Base-by-base conservation (phyloP, 169 alveolate species). In the Theileria equi region DNA sequence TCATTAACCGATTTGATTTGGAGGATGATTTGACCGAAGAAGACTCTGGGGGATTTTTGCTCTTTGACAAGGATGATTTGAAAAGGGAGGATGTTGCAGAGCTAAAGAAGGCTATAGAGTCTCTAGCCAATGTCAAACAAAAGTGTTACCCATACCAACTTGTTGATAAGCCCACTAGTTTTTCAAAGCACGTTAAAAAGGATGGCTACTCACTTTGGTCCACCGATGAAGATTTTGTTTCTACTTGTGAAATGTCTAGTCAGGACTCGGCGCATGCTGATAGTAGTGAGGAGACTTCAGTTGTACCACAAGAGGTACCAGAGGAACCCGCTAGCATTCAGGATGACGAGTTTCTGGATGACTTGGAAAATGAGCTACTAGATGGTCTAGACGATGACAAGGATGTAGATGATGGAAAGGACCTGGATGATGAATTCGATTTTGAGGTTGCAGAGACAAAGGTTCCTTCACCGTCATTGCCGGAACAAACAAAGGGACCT, bases 391-490 rank as follows among this genome's bases (percentile, higher is more conserved):
- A 48, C 17, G 40, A 32, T 13, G 13, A 26, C 6, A 53, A 64
- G 17, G 71, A 41, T 19, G 19, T 26, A 17, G 73, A 40, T 8
- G 67, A n/a, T n/a, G 63, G 31, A 16, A 19, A 6, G 16, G 78
- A 73, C 17, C 43, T 63, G n/a, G 67, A 62, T 16, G 66, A 55
- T 25, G 86, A 77, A 36, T 49, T 77, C 34, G 86, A 77, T 29
- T 35, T 48, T 19, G 81, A 67, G 6, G 23, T 45, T 62, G 32
- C 8, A 7, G 78, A 74, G 11, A 40, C 17, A 21, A 3, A n/a
- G n/a, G n/a, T n/a, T n/a, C n/a, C n/a, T n/a, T 64, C 54, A 5
- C 43, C 65, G 8, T 58, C 55, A 35, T 35, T 68, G 25, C 43
- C 74, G 0, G 16, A 21, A 31, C 3, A 40, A 26, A 4, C 60